phyloP scores from a whole-genome alignment of 768 basidiomycete genomes.

The Cystobasidium tubakii region DNA sequence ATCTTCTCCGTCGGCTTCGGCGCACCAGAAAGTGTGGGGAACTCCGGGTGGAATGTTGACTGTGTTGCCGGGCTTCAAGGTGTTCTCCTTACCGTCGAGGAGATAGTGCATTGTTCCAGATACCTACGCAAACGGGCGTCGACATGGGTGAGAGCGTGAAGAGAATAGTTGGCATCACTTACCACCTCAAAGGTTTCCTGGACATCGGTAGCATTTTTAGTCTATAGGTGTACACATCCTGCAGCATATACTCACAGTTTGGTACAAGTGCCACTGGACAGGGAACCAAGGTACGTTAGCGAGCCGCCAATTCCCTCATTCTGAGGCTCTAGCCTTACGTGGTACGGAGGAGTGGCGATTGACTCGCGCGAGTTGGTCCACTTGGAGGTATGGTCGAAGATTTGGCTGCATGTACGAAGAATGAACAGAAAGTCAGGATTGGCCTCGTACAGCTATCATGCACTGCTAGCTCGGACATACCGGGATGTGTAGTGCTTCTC shows the following conservation, averaged over 20 bases:
- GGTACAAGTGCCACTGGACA: constrained; percentile 31
- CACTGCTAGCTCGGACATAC: not conserved
- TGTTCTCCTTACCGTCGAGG: constrained; percentile 35
- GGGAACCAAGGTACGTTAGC: not conserved
- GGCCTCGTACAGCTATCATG: too few relatives aligned
- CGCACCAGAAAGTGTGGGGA: constrained; percentile 39
- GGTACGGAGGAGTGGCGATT: constrained; percentile 30
- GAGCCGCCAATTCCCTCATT: too few relatives aligned
- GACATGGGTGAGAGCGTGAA: too few relatives aligned
- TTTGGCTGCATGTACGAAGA: constrained; percentile 7
- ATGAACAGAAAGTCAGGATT: not conserved
- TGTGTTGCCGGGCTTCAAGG: constrained; percentile 26
- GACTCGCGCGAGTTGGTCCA: constrained; percentile 23
- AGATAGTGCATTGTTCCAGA: constrained; percentile 31
- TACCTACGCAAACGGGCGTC: not conserved
- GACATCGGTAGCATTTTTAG: not conserved
- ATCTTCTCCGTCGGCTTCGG: constrained; percentile 3
- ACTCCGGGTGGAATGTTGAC: constrained; percentile 4
- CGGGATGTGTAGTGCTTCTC: constrained; percentile 30
- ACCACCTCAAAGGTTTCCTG: constrained; percentile 34
- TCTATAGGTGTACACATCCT: not conserved
- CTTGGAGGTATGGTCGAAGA: constrained; percentile 32
- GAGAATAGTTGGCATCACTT: too few relatives aligned
- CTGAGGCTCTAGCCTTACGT: too few relatives aligned
- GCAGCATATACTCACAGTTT: not conserved